Percentiles rank a stretch among this genome's conserved stretches.
Evolutionary conservation across 23 red algal genomes (phyloP).

Genomic region (Gracilaria domingensis): DNA sequence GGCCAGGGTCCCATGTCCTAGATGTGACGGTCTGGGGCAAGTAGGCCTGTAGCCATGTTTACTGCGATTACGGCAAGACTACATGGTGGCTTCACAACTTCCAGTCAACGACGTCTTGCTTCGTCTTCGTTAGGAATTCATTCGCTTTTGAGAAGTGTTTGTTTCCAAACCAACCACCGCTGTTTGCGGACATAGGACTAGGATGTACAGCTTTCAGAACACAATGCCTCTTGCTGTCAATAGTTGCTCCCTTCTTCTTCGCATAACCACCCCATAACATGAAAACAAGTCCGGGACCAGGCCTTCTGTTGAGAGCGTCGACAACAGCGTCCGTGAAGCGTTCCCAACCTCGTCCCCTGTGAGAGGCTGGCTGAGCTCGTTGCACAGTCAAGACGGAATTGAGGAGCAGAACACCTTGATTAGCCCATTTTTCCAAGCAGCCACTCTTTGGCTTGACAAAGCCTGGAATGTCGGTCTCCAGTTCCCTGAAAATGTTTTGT

Average conservation of each 20-base stretch:
- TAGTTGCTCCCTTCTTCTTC: conserved; percentile 87
- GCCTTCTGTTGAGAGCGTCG: conserved; percentile 61
- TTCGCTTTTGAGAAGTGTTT: conserved; percentile 95
- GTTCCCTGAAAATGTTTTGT: conserved; percentile 91
- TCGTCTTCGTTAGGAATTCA: conserved; percentile 69
- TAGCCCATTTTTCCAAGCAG: conserved; percentile 87
- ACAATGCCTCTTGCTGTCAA: conserved; percentile 77
- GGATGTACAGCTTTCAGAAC: conserved; percentile 90
- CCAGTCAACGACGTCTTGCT: conserved; percentile 78
- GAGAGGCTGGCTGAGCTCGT: conserved; percentile 74
- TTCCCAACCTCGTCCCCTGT: conserved; percentile 90
- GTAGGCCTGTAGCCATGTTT: conserved; percentile 59
- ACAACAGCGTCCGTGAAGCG: conserved; percentile 96
- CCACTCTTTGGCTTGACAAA: conserved; percentile 75
- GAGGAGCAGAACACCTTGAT: conserved; percentile 96
- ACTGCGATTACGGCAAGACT: neutral
- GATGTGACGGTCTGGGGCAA: conserved; percentile 83
- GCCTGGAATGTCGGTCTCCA: conserved; percentile 81
- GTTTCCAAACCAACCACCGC: conserved; percentile 99
- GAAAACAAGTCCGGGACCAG: conserved; percentile 84
- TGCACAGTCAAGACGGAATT: conserved; percentile 97
- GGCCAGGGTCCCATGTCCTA: conserved; percentile 62
- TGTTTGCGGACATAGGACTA: conserved; percentile 84
- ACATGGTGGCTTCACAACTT: conserved; percentile 9
- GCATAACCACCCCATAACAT: conserved; percentile 97